Percentiles rank a stretch among this genome's conserved stretches.
phyloP scores from a whole-genome alignment of 192 early-diverging fungal genomes.

The Podila epicladia region DNA sequence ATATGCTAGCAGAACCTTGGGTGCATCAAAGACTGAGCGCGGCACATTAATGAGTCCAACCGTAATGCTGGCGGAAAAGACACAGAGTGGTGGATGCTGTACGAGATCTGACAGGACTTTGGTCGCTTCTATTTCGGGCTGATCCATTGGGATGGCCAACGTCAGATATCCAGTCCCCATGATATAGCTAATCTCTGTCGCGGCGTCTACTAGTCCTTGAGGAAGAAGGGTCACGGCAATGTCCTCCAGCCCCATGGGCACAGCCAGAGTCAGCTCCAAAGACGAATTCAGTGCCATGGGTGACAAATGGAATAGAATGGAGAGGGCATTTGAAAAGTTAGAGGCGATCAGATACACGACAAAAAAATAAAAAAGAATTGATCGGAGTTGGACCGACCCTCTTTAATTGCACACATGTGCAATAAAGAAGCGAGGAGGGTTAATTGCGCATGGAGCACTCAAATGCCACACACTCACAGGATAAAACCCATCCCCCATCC shows the following conservation, averaged over 20 bases:
- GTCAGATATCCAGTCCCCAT: slow-evolving; percentile 27
- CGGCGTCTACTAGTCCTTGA: slow-evolving; percentile 1
- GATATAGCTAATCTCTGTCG: slow-evolving; percentile 16
- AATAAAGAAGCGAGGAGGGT: not conserved
- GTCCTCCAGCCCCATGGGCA: slow-evolving; percentile 37
- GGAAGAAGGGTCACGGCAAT: slow-evolving; percentile 19
- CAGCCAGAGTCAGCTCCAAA: slow-evolving; percentile 25
- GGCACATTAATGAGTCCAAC: slow-evolving; percentile 22
- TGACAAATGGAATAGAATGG: not conserved
- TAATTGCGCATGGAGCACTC: too few species aligned
- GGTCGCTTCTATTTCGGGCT: not conserved
- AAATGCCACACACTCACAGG: too few species aligned
- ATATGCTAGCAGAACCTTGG: slow-evolving; percentile 4
- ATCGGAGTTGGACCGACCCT: not conserved
- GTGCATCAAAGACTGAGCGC: not conserved
- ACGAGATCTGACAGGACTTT: slow-evolving; percentile 12
- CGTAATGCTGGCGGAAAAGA: slow-evolving; percentile 28
- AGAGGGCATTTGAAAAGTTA: not conserved
- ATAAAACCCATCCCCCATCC: too few species aligned
- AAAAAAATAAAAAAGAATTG: not conserved
- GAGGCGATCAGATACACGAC: not conserved
- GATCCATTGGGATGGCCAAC: not conserved
- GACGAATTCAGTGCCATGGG: not conserved
- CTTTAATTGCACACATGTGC: slow-evolving; percentile 6
- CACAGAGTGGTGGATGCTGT: slow-evolving; percentile 25